Base-by-base conservation (phyloP, 208 protist species). In the Acanthamoeba castellanii region DNA sequence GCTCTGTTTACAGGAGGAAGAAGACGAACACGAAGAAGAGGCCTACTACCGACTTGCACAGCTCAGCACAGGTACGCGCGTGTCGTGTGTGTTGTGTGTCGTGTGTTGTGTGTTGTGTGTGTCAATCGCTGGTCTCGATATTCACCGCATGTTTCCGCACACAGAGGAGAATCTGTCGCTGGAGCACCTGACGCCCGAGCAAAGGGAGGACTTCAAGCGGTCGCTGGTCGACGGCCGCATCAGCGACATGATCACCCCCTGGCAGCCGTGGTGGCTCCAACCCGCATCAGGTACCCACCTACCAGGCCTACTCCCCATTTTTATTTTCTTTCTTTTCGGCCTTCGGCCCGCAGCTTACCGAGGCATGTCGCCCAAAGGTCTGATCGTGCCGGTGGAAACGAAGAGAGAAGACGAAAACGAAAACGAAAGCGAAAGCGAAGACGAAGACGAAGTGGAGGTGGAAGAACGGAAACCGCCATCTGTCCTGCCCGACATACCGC, bases 261-360 rank as follows among this genome's bases (percentile, higher is more conserved):
- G 76, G 76, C 42, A 85, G 45, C 76, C 76, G 13, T 85, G 76
- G 76, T 85, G 76, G 76, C 76, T 85, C 45, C 34, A 85, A 4
- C 22, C 32, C 25, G 14, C 76, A 6, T n/a, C 76, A 30, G 76
- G 76, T 57, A 85, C 14, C 14, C 6, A 1, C 22, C 72, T 82
- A 3, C 37, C 37, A 42, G 37, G 37, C 37, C 37, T 42, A 4
- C 55, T 61, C 6, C 55, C 20, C 20, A 13, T 57, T 57, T 16
- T 57, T 57, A 7, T 57, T 57, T 16, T 16, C 37, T 42, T 42
- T 3, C 37, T 4, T 42, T 42, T 42, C 37, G 37, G 37, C 37
- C 11, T 42, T 42, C 37, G 37, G 37, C 37, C 37, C 37, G 37
- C 37, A 42, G 37, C 37, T 42, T 1, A 42, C 37, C 37, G 37